Conservation (phyloP, 2,329 filamentous ascomycete species). For the Alternaria rosae region DNA sequence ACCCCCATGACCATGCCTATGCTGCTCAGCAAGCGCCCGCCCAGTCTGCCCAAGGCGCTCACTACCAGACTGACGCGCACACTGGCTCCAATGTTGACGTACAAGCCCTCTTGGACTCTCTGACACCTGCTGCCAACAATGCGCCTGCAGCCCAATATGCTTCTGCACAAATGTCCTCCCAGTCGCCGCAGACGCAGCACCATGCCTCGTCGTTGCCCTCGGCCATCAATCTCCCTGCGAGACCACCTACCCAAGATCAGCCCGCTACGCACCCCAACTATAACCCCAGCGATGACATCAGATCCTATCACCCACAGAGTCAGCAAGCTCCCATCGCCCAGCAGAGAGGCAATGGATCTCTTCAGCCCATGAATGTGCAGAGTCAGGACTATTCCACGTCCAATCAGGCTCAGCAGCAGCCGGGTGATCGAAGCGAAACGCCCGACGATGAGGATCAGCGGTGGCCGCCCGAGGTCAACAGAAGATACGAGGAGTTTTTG, state of each 20-base stretch:
- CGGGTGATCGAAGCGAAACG: conserved; percentile 33
- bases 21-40: conserved; percentile 36
- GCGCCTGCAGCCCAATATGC: conserved; percentile 44
- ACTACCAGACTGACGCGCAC: conserved; percentile 35
- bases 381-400: conserved; percentile 26
- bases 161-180: conserved; percentile 38
- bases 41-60: conserved; percentile 41
- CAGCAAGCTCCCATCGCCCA: conserved; percentile 47
- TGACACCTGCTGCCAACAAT: conserved; percentile 47
- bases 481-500: conserved; percentile 75
- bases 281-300: conserved; percentile 57
- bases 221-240: conserved; percentile 54
- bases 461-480: conserved; percentile 67
- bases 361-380: conserved; percentile 35
- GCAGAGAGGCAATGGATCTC: conserved; percentile 34
- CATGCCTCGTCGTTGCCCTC: conserved; percentile 49
- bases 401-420: conserved; percentile 38
- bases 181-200: conserved; percentile 42
- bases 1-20: conserved; percentile 47
- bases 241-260: conserved; percentile 59
- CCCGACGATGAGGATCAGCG: conserved; percentile 57
- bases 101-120: conserved; percentile 56
- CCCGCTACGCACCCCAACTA: conserved; percentile 58
- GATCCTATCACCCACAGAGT: conserved; percentile 59
- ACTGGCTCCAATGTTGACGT: conserved; percentile 52